Base-by-base conservation (phyloP, 2,329 filamentous ascomycete genomes). In the Calonectria crousiana region DNA sequence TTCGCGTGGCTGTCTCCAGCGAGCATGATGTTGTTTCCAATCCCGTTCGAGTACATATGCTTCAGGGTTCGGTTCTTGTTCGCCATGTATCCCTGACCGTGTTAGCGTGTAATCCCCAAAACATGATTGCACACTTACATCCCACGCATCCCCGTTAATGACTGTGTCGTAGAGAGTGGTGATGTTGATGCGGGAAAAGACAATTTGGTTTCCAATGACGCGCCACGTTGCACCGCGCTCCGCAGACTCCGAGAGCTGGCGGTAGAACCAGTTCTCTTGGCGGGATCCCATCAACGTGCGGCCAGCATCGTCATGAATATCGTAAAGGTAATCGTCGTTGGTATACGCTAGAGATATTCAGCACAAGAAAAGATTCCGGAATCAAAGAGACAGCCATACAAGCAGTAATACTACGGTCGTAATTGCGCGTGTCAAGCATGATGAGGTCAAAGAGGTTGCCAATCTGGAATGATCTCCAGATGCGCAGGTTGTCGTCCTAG, bases 241-340 rank as follows among this genome's bases (percentile, higher is more conserved):
- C n/a, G 89, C 86, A 0, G 92, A 93, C 64, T 88, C 82, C 6
- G 87, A 87, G 10, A 94, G 85, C 52, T 88, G 85, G 58, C 88
- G 87, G 82, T 93, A 94, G 84, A 95, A 93, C 94, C 94, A 95
- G 78, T 91, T 90, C 83, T 95, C 94, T 81, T 95, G 94, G 14
- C 90, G 89, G 1, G 89, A 87, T 3, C 94, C 94, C 93, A 95
- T 95, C 77, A 95, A 85, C 0, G 89, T 90, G 5, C 94, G 90
- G 8, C 91, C 89, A 3, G 92, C 90, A 71, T 95, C 93, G 77
- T 95, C 90, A 23, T 90, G 80, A 73, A 95, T 93, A 2, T 62
- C 34, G 23, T 62, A 62, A 62, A 62, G 41, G 23, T 28, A 41
- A 10, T 62, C 56, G 28, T 62, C 56, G n/a, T 62, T 62, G 14